These are phyloP conservation scores for Blakeslea trispora DNA, from an alignment of 371 early-diverging fungal genomes.

Conservation along the genomic window DNA sequence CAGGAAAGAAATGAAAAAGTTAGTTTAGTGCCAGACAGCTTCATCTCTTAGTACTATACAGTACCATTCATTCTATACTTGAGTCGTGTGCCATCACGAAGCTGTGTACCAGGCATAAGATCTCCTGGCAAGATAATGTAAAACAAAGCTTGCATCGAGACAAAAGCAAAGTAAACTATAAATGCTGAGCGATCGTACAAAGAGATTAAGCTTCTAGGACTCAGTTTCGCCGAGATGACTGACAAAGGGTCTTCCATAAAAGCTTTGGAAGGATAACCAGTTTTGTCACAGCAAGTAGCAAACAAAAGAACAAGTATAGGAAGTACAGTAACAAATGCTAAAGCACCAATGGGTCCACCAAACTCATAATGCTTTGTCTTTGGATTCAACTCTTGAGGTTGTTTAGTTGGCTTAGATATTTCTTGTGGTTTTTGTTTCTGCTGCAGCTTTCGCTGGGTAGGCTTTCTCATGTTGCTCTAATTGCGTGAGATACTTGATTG, in stretches of 20 bases:
- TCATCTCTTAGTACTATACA: neutral
- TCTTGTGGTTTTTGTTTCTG: neutral
- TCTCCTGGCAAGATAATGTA: constrained; percentile 72
- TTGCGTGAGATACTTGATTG: too few relatives aligned
- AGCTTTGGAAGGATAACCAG: constrained; percentile 44
- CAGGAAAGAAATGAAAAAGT: too few relatives aligned
- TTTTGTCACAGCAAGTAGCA: constrained; percentile 39
- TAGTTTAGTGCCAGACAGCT: too few relatives aligned
- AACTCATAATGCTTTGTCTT: constrained; percentile 71
- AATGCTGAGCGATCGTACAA: constrained; percentile 56
- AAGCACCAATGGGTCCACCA: constrained; percentile 82
- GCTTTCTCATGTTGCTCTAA: constrained; percentile 17
- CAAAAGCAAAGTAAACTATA: constrained; percentile 66
- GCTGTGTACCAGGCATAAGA: constrained; percentile 62
- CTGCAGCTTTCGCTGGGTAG: constrained; percentile 12
- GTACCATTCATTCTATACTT: constrained; percentile 78
- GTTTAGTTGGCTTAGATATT: neutral
- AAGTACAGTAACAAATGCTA: constrained; percentile 61
- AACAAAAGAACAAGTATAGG: constrained; percentile 61
- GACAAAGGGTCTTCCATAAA: constrained; percentile 28
- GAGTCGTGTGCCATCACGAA: constrained; percentile 68
- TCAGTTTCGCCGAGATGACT: constrained; percentile 18
- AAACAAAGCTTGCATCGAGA: constrained; percentile 66
- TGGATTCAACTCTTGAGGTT: constrained; percentile 49
- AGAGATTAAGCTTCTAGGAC: constrained; percentile 23